phyloP scores from a whole-genome alignment of 108 stramenopile species.

The Poteriospumella lacustris region DNA sequence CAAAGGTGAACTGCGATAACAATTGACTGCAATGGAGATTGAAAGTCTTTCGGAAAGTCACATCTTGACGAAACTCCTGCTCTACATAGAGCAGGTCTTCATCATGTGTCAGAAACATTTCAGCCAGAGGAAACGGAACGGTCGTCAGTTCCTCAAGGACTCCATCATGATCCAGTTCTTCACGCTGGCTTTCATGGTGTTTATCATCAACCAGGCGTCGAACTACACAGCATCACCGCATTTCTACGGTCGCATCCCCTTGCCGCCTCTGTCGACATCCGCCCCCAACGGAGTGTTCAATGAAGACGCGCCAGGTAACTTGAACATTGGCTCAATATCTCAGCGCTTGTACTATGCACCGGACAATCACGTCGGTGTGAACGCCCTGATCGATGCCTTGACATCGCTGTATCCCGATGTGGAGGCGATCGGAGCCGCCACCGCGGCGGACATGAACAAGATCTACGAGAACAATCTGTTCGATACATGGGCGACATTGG shows the following conservation, averaged over 20 bases:
- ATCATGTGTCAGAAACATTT: background rate
- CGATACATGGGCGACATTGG: constrained; percentile 17
- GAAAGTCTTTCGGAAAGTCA: too few species aligned
- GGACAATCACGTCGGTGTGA: constrained; percentile 13
- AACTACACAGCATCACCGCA: too few species aligned
- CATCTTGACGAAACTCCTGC: too few species aligned
- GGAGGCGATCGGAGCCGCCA: background rate
- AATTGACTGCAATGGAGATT: too few species aligned
- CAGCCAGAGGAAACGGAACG: constrained; percentile 13
- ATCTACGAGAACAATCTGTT: background rate
- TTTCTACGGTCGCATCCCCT: background rate
- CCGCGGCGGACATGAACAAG: background rate
- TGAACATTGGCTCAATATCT: background rate
- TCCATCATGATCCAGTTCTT: too few species aligned
- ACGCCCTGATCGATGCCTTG: background rate
- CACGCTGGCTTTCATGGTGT: too few species aligned
- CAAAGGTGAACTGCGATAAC: too few species aligned
- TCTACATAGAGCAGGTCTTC: too few species aligned
- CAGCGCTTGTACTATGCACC: constrained; percentile 8
- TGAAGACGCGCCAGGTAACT: background rate
- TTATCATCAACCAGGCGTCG: too few species aligned
- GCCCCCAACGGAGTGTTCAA: constrained; percentile 15
- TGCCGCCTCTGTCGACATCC: constrained; percentile 16
- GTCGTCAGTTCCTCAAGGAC: background rate
- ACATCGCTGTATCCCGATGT: constrained; percentile 3